Percentiles rank a stretch among this genome's conserved stretches.
phyloP scores from a whole-genome alignment of 1,284 basidiomycete genomes.

The Trichosporon inkin region DNA sequence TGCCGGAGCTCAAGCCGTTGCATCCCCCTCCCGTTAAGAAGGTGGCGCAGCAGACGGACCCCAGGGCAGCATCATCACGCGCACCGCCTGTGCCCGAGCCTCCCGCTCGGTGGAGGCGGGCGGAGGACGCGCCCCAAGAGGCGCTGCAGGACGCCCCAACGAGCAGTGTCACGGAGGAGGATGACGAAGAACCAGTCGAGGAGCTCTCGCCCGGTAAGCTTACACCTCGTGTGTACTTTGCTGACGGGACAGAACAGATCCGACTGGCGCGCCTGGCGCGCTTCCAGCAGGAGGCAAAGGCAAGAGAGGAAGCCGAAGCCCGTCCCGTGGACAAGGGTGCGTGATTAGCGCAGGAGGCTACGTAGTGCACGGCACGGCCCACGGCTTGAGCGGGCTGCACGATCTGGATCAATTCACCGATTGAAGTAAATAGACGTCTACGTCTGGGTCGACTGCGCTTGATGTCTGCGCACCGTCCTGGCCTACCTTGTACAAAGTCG shows the following conservation, averaged over 20 bases:
- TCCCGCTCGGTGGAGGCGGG: conserved; percentile 26
- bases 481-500: no score
- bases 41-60: not conserved
- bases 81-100: conserved; percentile 21
- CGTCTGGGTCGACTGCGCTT: no score
- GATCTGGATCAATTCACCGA: conserved; percentile 5
- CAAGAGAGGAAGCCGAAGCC: not conserved
- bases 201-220: conserved; percentile 43
- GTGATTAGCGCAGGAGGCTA: not conserved
- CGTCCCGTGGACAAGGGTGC: not conserved
- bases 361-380: not conserved
- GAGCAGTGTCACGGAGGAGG: conserved; percentile 9
- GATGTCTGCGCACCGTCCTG: no score
- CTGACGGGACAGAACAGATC: conserved; percentile 68
- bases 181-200: conserved; percentile 43
- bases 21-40: not conserved
- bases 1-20: conserved; percentile 21
- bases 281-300: conserved; percentile 52
- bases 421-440: not conserved
- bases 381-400: conserved; percentile 1
- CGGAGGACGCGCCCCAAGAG: not conserved
- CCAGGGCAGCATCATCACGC: not conserved
- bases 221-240: conserved; percentile 32
- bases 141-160: not conserved
- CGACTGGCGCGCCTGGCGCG: conserved; percentile 67